Evolutionary conservation across 345 rosid genomes (phyloP), one percentile per base, ranked within the genome.

Genomic region (Euphorbia pulcherrima): DNA sequence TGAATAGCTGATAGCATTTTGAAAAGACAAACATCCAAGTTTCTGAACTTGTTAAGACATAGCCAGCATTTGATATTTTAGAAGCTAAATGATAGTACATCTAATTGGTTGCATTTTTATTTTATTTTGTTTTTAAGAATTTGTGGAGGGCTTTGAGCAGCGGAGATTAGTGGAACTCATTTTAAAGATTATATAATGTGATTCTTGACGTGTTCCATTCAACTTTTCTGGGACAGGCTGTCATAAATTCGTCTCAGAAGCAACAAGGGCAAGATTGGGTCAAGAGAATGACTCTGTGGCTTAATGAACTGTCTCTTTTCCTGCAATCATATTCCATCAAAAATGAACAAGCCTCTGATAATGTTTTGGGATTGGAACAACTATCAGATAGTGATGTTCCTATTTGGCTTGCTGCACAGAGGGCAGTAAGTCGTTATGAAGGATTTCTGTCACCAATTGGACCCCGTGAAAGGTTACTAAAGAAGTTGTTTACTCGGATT

Each of bases 381-480:
- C 74, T 79, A 75, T 78, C 89, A 74, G 86, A 83, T 64, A 71
- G 76, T 18, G 88, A 87, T 29, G 96, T 93, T 65, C 97, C 96
- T 44, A 86, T 93, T 69, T 83, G 94, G 81, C 70, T 88, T 70
- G 97, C 98, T 56, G 97, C 98, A 71, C 90, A 88, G 84, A 93
- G 81, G 73, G 98, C 97, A 71, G 93, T 90, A 61, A 86, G 84
- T 69, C 90, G 94, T 55, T 93, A 90, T 68, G 87, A 90, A 78
- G 96, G 93, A 65, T 74, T 90, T 77, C 82, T 93, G 28, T 86
- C 98, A 56, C 84, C 89, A 33, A 80, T 80, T 77, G 98, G 98
- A 75, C 97, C 98, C 54, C 88, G 98, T 26, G 88, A 85, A 76
- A 85, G 86, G 86, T 92, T 93, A 65, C 78, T 93, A 37, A 79